A percentile compares a stretch with the other conserved stretches of the same genome.
Conservation (phyloP, 306 rosid species). For the Fragaria vesca region DNA sequence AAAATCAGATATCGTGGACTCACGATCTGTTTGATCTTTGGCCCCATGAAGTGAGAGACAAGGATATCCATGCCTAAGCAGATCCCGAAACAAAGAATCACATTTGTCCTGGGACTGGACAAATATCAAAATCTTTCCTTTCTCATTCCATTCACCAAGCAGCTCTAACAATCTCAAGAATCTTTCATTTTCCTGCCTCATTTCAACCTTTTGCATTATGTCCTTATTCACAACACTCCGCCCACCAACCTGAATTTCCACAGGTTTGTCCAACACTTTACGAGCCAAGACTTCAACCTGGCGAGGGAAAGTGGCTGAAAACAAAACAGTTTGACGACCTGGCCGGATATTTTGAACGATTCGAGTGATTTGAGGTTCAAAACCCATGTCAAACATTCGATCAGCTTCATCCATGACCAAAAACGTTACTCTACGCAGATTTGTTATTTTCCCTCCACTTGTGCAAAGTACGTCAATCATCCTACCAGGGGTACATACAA, state of each 20-base stretch:
- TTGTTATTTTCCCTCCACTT: conserved; percentile 88
- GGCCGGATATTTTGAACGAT: conserved; percentile 89
- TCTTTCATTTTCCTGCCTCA: conserved; percentile 83
- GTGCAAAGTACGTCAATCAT: conserved; percentile 97
- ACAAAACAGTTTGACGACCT: conserved; percentile 86
- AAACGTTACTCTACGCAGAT: conserved; percentile 85
- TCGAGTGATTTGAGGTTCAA: conserved; percentile 93
- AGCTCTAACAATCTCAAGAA: conserved; percentile 78
- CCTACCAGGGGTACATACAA: conserved; percentile 96
- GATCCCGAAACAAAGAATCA: conserved; percentile 79
- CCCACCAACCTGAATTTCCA: conserved; percentile 93
- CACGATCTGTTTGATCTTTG: conserved; percentile 91
- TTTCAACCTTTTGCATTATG: conserved; percentile 77
- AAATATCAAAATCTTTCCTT: conserved; percentile 86
- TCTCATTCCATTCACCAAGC: conserved; percentile 92
- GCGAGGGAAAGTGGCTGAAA: conserved; percentile 94
- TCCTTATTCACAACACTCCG: conserved; percentile 96
- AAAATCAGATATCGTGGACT: conserved; percentile 87
- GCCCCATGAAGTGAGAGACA: conserved; percentile 90
- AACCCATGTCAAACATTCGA: conserved; percentile 99
- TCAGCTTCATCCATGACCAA: conserved; percentile 98
- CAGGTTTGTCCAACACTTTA: conserved; percentile 76
- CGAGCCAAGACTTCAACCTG: conserved; percentile 93
- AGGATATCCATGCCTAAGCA: conserved; percentile 76
- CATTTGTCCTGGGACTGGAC: conserved; percentile 94